These are phyloP conservation scores for Nelumbo lutea DNA, from an alignment of 164 flowering plant species.

Conservation along the genomic window DNA sequence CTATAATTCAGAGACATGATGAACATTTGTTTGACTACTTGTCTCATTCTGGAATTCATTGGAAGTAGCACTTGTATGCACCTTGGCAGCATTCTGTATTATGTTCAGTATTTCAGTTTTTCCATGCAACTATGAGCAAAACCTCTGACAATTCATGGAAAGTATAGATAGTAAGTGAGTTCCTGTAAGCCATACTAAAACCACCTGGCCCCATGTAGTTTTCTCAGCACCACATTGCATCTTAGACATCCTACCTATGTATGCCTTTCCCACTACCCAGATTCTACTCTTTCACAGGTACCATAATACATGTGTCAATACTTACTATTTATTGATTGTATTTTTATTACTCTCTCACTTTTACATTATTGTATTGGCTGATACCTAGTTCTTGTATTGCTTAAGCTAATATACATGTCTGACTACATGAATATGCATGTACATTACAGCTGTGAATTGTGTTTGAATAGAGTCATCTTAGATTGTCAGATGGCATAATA, in stretches of 20 bases:
- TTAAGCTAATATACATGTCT: too few relatives aligned
- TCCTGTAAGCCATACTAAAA: neutral
- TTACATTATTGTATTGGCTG: too few relatives aligned
- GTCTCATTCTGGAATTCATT: conserved; percentile 20
- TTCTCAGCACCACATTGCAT: conserved; percentile 3
- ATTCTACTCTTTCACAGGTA: too few relatives aligned
- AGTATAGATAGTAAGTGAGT: neutral
- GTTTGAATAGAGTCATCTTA: too few relatives aligned
- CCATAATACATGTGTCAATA: too few relatives aligned
- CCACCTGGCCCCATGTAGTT: conserved; percentile 14
- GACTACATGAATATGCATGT: too few relatives aligned
- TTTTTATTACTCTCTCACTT: too few relatives aligned
- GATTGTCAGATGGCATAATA: too few relatives aligned
- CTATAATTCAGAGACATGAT: conserved; percentile 31
- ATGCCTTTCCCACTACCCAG: too few relatives aligned
- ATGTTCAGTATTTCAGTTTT: neutral
- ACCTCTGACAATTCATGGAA: conserved; percentile 5
- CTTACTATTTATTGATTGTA: too few relatives aligned
- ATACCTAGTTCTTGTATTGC: too few relatives aligned
- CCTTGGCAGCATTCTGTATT: conserved; percentile 13
- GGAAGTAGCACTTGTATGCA: conserved; percentile 6
- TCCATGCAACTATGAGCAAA: conserved; percentile 9
- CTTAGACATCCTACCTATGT: neutral
- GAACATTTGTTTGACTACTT: conserved; percentile 16
- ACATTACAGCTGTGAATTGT: too few relatives aligned